Percentiles rank a stretch among this genome's conserved stretches.
These are phyloP conservation scores for Bauhinia variegata DNA, from an alignment of 306 rosid species.

Conservation along the genomic window DNA sequence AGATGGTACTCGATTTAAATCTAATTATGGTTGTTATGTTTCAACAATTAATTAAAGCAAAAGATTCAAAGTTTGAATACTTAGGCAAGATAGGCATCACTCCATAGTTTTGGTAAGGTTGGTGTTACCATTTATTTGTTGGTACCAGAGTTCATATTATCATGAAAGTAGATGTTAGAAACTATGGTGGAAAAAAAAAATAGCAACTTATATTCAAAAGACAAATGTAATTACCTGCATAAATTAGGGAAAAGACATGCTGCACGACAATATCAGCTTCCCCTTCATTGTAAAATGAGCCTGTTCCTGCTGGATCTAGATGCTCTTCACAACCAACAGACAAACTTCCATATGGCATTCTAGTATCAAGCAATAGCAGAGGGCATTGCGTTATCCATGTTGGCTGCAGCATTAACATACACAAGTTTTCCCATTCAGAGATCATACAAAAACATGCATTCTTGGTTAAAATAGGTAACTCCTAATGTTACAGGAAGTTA, in stretches of 20 bases:
- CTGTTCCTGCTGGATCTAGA: constrained; percentile 86
- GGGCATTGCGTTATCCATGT: constrained; percentile 90
- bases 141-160: neutral
- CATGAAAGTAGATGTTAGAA: neutral
- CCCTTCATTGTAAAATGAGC: constrained; percentile 81
- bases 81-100: neutral
- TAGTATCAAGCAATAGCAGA: constrained; percentile 77
- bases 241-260: constrained; percentile 69
- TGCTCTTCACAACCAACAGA: constrained; percentile 79
- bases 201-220: constrained; percentile 1
- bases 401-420: constrained; percentile 52
- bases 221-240: constrained; percentile 55
- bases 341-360: constrained; percentile 84
- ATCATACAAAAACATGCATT: constrained; percentile 4
- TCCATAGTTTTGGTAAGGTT: constrained; percentile 2
- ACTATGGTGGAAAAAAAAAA: neutral
- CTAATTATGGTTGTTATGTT: neutral
- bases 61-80: neutral
- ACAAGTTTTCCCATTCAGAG: constrained; percentile 29
- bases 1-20: neutral
- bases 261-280: constrained; percentile 83
- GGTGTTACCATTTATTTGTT: constrained; percentile 1
- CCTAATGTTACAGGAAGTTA: constrained; percentile 10
- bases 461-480: neutral
- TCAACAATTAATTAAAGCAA: neutral